Percentiles rank a stretch among this genome's conserved stretches.
Evolutionary conservation across 768 basidiomycete genomes (phyloP).

Genomic region (Mrakia gelida): DNA sequence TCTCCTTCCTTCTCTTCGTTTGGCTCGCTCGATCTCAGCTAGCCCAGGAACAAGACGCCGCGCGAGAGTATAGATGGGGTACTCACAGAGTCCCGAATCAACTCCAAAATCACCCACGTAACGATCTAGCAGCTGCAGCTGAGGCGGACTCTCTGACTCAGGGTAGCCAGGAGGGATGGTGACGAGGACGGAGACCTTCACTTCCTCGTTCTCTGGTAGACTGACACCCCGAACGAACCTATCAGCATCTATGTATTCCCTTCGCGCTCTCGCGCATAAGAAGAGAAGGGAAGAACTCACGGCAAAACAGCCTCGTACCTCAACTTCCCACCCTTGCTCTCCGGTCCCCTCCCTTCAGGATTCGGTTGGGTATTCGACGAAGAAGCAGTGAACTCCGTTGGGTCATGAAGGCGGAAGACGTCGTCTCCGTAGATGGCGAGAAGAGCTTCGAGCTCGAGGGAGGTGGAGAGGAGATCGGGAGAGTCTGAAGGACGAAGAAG

Average conservation of each 20-base stretch:
- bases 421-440: conserved; percentile 29
- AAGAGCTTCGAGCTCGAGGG: conserved; percentile 31
- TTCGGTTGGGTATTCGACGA: background rate
- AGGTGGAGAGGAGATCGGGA: conserved; percentile 6
- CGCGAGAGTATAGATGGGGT: too few relatives aligned
- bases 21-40: too few relatives aligned
- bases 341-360: background rate
- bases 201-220: conserved; percentile 25
- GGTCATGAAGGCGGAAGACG: conserved; percentile 19
- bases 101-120: conserved; percentile 77
- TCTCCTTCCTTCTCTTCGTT: too few relatives aligned
- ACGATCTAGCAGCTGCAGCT: conserved; percentile 75
- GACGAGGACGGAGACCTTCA: conserved; percentile 49
- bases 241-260: too few relatives aligned
- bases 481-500: background rate
- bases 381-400: background rate
- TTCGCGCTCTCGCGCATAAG: too few relatives aligned
- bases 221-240: background rate
- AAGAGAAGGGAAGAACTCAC: conserved; percentile 14
- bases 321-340: background rate
- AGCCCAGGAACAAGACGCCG: background rate
- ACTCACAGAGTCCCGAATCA: conserved; percentile 58
- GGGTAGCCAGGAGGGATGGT: conserved; percentile 60
- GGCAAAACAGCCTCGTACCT: conserved; percentile 24
- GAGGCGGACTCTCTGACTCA: conserved; percentile 56